Evolutionary conservation across 371 early-diverging fungal genomes (phyloP).

Genomic region (Saksenaea oblongispora): DNA sequence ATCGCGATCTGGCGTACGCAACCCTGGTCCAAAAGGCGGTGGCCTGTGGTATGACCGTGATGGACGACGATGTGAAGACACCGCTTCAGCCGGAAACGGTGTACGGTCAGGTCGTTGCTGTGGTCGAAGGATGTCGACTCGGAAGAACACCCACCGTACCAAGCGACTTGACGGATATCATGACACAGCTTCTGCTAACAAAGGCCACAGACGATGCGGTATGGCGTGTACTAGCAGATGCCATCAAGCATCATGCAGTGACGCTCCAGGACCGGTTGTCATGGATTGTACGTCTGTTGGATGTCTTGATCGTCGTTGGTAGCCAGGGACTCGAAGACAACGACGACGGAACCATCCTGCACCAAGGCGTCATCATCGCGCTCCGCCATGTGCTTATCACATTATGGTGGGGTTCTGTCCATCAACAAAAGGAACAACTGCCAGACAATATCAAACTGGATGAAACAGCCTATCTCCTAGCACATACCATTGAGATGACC

Average conservation of each 20-base stretch:
- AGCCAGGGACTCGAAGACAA: slow-evolving; percentile 2
- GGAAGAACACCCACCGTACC: slow-evolving; percentile 12
- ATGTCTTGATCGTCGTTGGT: slow-evolving; percentile 50
- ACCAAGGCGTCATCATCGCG: slow-evolving; percentile 9
- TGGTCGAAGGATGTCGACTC: slow-evolving; percentile 32
- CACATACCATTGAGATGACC: slow-evolving; percentile 7
- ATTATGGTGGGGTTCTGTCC: slow-evolving; percentile 6
- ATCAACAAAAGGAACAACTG: background rate
- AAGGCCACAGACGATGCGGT: slow-evolving; percentile 22
- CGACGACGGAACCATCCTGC: background rate
- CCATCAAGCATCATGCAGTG: slow-evolving; percentile 10
- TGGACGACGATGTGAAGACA: slow-evolving; percentile 8
- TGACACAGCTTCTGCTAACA: slow-evolving; percentile 27
- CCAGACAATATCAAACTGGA: background rate
- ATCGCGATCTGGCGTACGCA: background rate
- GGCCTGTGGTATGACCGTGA: slow-evolving; percentile 20
- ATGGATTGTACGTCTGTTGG: slow-evolving; percentile 55
- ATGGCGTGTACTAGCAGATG: slow-evolving; percentile 21
- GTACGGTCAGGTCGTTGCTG: slow-evolving; percentile 17
- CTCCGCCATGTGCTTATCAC: slow-evolving; percentile 8
- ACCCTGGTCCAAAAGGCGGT: slow-evolving; percentile 19
- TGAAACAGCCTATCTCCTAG: slow-evolving; percentile 23
- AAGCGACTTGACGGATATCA: slow-evolving; percentile 13
- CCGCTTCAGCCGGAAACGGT: slow-evolving; percentile 13
- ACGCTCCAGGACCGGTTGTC: slow-evolving; percentile 20